A percentile compares a stretch with the other conserved stretches of the same genome.
Evolutionary conservation across 257 asterid species (phyloP).

Genomic region (Anisodus acutangulus): DNA sequence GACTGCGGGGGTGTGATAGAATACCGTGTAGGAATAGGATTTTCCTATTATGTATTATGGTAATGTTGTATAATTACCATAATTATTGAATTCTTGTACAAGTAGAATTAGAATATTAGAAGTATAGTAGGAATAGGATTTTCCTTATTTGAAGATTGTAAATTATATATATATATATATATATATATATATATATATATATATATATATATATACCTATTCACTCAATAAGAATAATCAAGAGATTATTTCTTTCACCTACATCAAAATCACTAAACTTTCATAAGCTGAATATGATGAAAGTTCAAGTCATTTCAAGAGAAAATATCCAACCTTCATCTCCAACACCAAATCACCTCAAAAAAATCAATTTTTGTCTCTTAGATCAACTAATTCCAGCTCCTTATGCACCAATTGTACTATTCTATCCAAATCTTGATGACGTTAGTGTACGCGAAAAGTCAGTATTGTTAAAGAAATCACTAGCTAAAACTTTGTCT

Average conservation of each 20-base stretch:
- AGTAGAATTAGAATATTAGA: too few relatives aligned
- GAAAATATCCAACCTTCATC: slow-evolving; percentile 62
- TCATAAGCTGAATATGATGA: not conserved
- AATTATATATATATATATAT: too few relatives aligned
- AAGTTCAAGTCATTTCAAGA: slow-evolving; percentile 49
- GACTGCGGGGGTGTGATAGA: too few relatives aligned
- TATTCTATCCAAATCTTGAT: slow-evolving; percentile 53
- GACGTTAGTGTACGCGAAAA: slow-evolving; percentile 37
- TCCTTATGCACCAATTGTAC: slow-evolving; percentile 68
- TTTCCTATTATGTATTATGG: too few relatives aligned
- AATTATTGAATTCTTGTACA: too few relatives aligned
- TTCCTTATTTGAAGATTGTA: too few relatives aligned
- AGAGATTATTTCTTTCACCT: not conserved
- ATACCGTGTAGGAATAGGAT: too few relatives aligned
- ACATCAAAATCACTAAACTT: not conserved
- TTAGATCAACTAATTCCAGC: slow-evolving; percentile 80
- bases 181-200: too few relatives aligned
- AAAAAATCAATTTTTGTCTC: slow-evolving; percentile 49
- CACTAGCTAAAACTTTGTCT: slow-evolving; percentile 56
- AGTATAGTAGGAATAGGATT: too few relatives aligned
- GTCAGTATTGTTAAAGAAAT: slow-evolving; percentile 48
- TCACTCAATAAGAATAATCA: too few relatives aligned
- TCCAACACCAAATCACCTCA: slow-evolving; percentile 71
- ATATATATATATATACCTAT: too few relatives aligned
- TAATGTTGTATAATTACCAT: too few relatives aligned